Evolutionary conservation across 768 basidiomycete species (phyloP).

Genomic region (Boletus fagicola): DNA sequence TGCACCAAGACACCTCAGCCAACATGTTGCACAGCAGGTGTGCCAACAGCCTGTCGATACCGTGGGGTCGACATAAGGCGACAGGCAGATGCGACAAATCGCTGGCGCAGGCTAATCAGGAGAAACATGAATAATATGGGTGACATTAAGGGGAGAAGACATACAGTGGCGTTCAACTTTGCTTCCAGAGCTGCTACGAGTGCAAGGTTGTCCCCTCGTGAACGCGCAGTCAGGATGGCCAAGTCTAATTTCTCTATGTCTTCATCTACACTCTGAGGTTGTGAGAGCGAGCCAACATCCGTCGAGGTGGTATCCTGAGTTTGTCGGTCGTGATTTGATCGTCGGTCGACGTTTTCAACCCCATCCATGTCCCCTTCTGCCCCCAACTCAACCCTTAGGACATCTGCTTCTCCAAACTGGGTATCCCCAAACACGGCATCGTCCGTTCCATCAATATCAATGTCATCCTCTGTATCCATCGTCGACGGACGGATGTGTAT

Average conservation of each 20-base stretch:
- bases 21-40: conserved; percentile 78
- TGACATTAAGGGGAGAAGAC: conserved; percentile 32
- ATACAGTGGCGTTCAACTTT: conserved; percentile 57
- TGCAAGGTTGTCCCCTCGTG: conserved; percentile 45
- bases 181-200: conserved; percentile 57
- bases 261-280: conserved; percentile 15
- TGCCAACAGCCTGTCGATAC: conserved; percentile 88
- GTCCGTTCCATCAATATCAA: conserved; percentile 81
- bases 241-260: conserved; percentile 48
- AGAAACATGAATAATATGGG: conserved; percentile 29
- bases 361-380: conserved; percentile 30
- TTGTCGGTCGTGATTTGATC: conserved; percentile 31
- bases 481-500: conserved; percentile 60
- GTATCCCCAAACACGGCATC: conserved; percentile 60
- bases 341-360: conserved; percentile 3
- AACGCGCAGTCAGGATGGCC: conserved; percentile 49
- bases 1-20: conserved; percentile 79
- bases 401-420: conserved; percentile 76
- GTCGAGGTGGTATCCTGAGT: conserved; percentile 30
- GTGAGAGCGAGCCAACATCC: neutral
- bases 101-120: conserved; percentile 16
- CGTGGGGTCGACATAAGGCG: conserved; percentile 74
- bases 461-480: conserved; percentile 72
- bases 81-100: conserved; percentile 77
- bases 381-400: conserved; percentile 41